Conservation (phyloP, 2,329 filamentous ascomycete genomes). For the Talaromyces marneffei region DNA sequence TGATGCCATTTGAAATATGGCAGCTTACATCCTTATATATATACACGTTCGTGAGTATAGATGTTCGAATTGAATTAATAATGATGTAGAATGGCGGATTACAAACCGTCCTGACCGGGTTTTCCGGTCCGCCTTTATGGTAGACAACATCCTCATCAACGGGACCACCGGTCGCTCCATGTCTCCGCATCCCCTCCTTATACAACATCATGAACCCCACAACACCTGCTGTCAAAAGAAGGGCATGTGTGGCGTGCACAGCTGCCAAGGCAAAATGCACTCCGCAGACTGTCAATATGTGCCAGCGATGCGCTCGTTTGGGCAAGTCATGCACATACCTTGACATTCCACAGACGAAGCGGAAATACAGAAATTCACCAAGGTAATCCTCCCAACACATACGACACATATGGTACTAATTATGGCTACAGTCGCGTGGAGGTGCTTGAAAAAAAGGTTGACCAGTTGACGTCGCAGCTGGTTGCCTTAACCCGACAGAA, state of each 20-base stretch:
- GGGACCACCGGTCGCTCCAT: neutral
- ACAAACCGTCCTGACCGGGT: neutral
- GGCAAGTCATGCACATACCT: constrained; percentile 24
- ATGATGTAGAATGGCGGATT: neutral
- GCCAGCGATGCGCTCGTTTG: constrained; percentile 22
- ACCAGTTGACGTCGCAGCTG: constrained; percentile 20
- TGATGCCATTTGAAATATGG: neutral
- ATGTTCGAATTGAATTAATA: neutral
- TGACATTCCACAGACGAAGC: constrained; percentile 23
- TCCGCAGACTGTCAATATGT: constrained; percentile 18
- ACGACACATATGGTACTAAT: neutral
- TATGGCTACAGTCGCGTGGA: constrained; percentile 18
- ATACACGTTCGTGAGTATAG: neutral
- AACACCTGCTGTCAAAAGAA: constrained; percentile 17
- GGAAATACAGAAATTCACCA: constrained; percentile 19
- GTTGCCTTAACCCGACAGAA: constrained; percentile 17
- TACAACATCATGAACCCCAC: constrained; percentile 13
- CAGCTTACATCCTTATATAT: neutral
- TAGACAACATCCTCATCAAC: neutral
- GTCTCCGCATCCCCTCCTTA: neutral
- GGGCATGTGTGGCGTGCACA: constrained; percentile 23
- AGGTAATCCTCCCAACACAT: constrained; percentile 13
- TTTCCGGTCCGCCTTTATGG: neutral
- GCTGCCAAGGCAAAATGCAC: constrained; percentile 23
- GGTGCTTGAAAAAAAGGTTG: constrained; percentile 20